Conservation (phyloP, 495 filamentous ascomycete species). For the Hypomontagnella submonticulosa region DNA sequence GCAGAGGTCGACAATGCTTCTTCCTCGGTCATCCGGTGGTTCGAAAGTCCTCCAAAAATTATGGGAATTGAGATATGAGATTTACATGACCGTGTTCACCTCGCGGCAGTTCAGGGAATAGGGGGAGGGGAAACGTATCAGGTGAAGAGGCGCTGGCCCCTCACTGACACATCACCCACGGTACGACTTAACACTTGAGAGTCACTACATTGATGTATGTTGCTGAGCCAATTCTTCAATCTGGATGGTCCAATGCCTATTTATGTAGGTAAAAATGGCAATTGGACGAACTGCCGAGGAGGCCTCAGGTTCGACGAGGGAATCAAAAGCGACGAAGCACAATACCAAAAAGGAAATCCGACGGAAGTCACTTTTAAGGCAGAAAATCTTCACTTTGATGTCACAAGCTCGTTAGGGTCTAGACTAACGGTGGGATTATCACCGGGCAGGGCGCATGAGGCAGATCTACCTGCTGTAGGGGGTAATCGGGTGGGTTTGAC, state of each 20-base stretch:
- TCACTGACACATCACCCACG: conserved; percentile 1
- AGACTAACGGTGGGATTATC: conserved; percentile 1
- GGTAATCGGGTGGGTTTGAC: conserved; percentile 2
- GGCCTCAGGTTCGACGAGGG: conserved; percentile 6
- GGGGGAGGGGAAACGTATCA: background rate
- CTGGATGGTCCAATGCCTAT: background rate
- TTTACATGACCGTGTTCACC: conserved; percentile 2
- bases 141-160: conserved; percentile 11
- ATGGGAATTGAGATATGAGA: background rate
- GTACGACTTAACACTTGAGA: background rate
- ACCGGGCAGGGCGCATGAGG: conserved; percentile 3
- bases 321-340: conserved; percentile 13
- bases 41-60: conserved; percentile 1
- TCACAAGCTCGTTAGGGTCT: conserved; percentile 21
- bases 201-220: no score
- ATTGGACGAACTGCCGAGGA: background rate
- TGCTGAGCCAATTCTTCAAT: no score
- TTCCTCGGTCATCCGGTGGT: conserved; percentile 10
- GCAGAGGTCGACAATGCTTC: conserved; percentile 9
- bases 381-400: conserved; percentile 37
- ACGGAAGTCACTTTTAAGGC: conserved; percentile 17
- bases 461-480: conserved; percentile 23
- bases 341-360: conserved; percentile 38
- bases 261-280: conserved; percentile 13
- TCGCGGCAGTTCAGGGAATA: conserved; percentile 8